These are phyloP conservation scores for Globisporangium heterothallicum DNA, from an alignment of 352 stramenopile species.

Conservation along the genomic window DNA sequence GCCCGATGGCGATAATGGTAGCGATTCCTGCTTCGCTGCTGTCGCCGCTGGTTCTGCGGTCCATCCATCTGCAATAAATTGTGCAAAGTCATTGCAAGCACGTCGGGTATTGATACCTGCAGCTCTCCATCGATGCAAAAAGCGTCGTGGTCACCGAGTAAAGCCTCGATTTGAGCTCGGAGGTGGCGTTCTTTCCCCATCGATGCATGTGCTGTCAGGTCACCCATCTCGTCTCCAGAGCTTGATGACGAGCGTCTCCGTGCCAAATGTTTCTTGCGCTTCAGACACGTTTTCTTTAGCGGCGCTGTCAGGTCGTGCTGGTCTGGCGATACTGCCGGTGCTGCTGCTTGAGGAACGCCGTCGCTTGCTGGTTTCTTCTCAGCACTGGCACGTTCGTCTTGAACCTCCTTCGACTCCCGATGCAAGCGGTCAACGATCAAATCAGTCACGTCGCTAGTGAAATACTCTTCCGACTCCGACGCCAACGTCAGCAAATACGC, in stretches of 20 bases:
- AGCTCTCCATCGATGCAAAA: conserved; percentile 33
- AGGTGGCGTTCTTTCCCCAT: conserved; percentile 7
- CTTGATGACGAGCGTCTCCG: not conserved
- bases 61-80: conserved; percentile 44
- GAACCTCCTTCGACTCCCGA: not conserved
- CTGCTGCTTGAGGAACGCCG: too few relatives aligned
- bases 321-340: not conserved
- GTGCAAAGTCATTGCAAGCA: conserved; percentile 30
- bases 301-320: not conserved
- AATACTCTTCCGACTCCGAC: conserved; percentile 25
- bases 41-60: not conserved
- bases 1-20: not conserved
- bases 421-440: conserved; percentile 15
- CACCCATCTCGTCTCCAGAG: conserved; percentile 1
- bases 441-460: conserved; percentile 31
- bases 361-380: not conserved
- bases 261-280: conserved; percentile 28
- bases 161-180: not conserved
- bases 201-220: too few relatives aligned
- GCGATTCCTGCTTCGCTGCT: conserved; percentile 4
- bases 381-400: not conserved
- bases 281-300: conserved; percentile 44
- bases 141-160: conserved; percentile 23
- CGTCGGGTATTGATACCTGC: conserved; percentile 20
- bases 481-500: conserved; percentile 31